phyloP scores from a whole-genome alignment of 2,329 filamentous ascomycete species.

The Aspergillus amoenus region DNA sequence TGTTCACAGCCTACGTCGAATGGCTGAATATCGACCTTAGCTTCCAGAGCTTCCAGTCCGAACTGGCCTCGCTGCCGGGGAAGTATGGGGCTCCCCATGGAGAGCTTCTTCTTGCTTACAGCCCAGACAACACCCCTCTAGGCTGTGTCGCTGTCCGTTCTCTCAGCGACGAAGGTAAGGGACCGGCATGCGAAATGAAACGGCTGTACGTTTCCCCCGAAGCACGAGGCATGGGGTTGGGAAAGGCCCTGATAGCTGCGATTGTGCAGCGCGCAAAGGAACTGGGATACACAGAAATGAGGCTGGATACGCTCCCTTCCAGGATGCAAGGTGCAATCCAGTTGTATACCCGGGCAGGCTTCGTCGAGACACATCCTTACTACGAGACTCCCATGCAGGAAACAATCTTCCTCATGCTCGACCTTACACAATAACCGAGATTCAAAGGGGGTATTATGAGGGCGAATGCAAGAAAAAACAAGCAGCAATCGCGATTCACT shows the following conservation, averaged over 20 bases:
- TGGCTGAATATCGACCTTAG: constrained; percentile 55
- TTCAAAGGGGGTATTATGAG: background rate
- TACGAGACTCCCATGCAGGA: constrained; percentile 57
- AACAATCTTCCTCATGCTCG: constrained; percentile 53
- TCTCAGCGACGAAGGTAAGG: constrained; percentile 3
- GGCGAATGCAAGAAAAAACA: background rate
- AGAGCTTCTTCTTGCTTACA: constrained; percentile 50
- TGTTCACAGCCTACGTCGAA: constrained; percentile 45
- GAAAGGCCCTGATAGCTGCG: constrained; percentile 47
- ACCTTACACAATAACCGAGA: constrained; percentile 4
- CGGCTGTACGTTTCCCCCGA: constrained; percentile 53
- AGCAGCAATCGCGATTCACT: background rate
- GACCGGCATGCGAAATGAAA: constrained; percentile 55
- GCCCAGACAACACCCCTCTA: constrained; percentile 28
- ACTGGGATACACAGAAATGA: constrained; percentile 53
- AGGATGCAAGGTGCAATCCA: constrained; percentile 51
- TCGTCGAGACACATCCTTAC: constrained; percentile 53
- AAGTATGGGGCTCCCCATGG: constrained; percentile 49
- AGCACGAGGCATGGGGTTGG: constrained; percentile 51
- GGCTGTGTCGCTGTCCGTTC: constrained; percentile 54
- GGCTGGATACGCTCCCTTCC: constrained; percentile 55
- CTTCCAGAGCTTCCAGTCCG: constrained; percentile 56
- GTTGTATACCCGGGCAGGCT: constrained; percentile 53
- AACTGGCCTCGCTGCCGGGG: constrained; percentile 55
- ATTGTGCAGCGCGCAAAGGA: constrained; percentile 47